Evolutionary conservation across 2,329 filamentous ascomycete species (phyloP), one percentile per base, ranked within the genome.

Genomic region (Pestalotiopsis sp.): DNA sequence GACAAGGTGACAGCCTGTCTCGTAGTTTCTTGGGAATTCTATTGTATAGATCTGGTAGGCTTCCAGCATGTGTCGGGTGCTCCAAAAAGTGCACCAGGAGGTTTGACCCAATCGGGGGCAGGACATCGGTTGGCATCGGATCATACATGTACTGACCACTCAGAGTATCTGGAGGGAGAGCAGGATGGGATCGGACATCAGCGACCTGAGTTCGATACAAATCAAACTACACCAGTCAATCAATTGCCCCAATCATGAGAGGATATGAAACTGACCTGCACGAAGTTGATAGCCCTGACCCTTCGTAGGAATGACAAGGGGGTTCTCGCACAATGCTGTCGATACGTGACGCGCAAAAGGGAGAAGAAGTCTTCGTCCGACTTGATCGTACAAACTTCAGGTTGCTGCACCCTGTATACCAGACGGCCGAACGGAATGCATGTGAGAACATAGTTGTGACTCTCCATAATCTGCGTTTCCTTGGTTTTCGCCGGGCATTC

Each of bases 11-110:
- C 5, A 77, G 68, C 61, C 73, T 74, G 3, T 67, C 69, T 3
- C 71, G 70, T 4, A 77, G 66, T 45, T 77, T 78, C 63, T 76
- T 76, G 1, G 75, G 76, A 17, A 75, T 67, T n/a, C 70, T 74
- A 5, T 58, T 62, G 36, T 71, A 78, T 2, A 76, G 67, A 23
- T 74, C 68, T 1, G 72, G 70, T 1, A 72, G 49, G 0, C 72
- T 67, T 14, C 72, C 70, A 14, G 76, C 74, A 14, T 77, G 69
- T 4, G 72, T 71, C 11, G 75, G 76, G 45, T 78, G 71, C 59
- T 78, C 74, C 49, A 75, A 75, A 17, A 77, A 67, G 67, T 77
- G 75, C 17, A 71, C 71, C 4, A 78, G 74, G 2, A 75, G 66
- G 23, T 75, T 73, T 2, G 72, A 56, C 2, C 76, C 76, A n/a